Conservation (phyloP, 805 yeast species). For the Candida sakaeoensis region DNA sequence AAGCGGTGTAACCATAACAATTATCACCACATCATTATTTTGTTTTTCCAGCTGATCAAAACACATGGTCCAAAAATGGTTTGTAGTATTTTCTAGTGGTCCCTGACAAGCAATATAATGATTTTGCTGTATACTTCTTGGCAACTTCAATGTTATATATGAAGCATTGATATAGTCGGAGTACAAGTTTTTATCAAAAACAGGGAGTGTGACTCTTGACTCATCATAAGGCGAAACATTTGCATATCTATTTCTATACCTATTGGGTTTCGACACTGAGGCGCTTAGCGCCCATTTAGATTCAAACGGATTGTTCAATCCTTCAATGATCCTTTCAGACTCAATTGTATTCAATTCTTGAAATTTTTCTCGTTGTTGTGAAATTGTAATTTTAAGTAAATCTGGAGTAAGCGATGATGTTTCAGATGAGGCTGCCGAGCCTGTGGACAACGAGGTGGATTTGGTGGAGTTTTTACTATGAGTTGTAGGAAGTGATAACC, state of each 20-base stretch:
- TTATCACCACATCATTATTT: conserved; percentile 21
- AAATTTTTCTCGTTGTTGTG: conserved; percentile 13
- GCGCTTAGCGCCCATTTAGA: conserved; percentile 11
- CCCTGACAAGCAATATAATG: conserved; percentile 71
- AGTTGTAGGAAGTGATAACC: neutral
- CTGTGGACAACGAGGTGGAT: neutral
- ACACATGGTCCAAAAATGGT: conserved; percentile 50
- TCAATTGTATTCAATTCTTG: conserved; percentile 12
- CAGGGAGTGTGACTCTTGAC: conserved; percentile 30
- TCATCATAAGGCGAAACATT: conserved; percentile 41
- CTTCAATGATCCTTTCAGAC: conserved; percentile 11
- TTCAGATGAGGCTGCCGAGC: neutral
- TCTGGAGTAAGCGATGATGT: neutral
- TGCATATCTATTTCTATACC: conserved; percentile 29
- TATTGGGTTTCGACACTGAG: conserved; percentile 9
- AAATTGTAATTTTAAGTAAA: neutral
- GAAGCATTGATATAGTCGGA: conserved; percentile 42
- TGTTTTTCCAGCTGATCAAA: conserved; percentile 28
- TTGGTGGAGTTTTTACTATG: neutral
- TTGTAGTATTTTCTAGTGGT: conserved; percentile 38
- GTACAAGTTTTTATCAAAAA: conserved; percentile 5
- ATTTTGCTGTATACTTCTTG: neutral
- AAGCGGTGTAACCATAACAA: conserved; percentile 52
- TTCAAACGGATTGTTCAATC: conserved; percentile 7
- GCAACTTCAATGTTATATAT: conserved; percentile 10